Percentiles rank a stretch among this genome's conserved stretches.
Evolutionary conservation across 768 basidiomycete species (phyloP).

Genomic region (Rhodosporidiobolus odoratus): DNA sequence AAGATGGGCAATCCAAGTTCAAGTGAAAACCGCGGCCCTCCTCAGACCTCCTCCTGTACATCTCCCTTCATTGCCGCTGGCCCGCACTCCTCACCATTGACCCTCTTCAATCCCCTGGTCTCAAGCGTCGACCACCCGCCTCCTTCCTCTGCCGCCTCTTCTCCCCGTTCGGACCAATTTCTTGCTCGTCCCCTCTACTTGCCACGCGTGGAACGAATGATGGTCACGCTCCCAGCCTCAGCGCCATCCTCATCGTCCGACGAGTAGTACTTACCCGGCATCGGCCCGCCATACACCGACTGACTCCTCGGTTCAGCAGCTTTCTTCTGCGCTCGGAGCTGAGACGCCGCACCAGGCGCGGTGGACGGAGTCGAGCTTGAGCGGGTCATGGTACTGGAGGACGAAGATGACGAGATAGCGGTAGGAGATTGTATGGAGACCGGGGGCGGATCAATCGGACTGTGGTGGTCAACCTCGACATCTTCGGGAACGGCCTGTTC

Average conservation of each 20-base stretch:
- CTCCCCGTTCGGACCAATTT: no score
- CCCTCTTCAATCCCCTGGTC: no score
- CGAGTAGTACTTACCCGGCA: slow-evolving; percentile 16
- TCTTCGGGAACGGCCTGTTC: no score
- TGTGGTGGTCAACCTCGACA: no score
- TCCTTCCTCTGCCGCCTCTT: no score
- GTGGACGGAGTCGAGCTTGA: slow-evolving; percentile 13
- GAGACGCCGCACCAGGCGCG: neutral
- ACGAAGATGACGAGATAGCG: neutral
- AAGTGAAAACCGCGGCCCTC: neutral
- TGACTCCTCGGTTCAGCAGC: neutral
- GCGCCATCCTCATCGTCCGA: slow-evolving; percentile 17
- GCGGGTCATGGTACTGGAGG: slow-evolving; percentile 19
- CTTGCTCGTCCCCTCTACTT: neutral
- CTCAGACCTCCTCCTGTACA: neutral
- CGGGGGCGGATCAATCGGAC: no score
- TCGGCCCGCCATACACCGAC: slow-evolving; percentile 7
- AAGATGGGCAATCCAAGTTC: no score
- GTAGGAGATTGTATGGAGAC: no score
- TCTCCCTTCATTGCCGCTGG: no score
- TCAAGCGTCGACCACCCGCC: no score
- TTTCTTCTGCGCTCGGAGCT: neutral
- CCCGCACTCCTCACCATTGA: no score
- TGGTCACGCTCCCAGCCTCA: slow-evolving; percentile 18
- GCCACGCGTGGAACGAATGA: neutral